Evolutionary conservation across 2,329 filamentous ascomycete genomes (phyloP).

Genomic region (Chrysosporium keratinophilum): DNA sequence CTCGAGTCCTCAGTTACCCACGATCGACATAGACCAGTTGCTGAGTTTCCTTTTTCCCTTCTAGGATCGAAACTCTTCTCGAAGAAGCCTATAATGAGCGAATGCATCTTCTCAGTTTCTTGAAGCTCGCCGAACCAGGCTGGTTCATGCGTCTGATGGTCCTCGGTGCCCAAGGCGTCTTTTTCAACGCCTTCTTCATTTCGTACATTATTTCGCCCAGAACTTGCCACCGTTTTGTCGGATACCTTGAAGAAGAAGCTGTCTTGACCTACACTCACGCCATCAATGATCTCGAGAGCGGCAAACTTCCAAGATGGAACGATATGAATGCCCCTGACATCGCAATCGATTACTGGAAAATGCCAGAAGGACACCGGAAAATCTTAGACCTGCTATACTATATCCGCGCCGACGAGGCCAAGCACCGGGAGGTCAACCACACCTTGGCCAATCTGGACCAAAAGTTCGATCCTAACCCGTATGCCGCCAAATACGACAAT

Average conservation of each 20-base stretch:
- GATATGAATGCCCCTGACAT: slow-evolving; percentile 74
- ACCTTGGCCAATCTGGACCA: slow-evolving; percentile 83
- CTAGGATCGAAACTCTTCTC: slow-evolving; percentile 77
- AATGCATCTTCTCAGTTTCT: slow-evolving; percentile 86
- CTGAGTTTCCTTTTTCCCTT: neutral
- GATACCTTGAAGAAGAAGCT: slow-evolving; percentile 94
- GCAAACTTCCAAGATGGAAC: slow-evolving; percentile 73
- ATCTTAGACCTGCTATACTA: slow-evolving; percentile 85
- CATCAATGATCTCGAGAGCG: slow-evolving; percentile 74
- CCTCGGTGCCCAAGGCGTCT: slow-evolving; percentile 84
- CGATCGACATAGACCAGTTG: neutral
- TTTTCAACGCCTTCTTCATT: slow-evolving; percentile 90
- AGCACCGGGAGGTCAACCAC: slow-evolving; percentile 91
- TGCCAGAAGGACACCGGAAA: slow-evolving; percentile 69
- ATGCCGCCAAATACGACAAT: slow-evolving; percentile 71
- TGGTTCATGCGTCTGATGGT: slow-evolving; percentile 90
- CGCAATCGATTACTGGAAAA: slow-evolving; percentile 84
- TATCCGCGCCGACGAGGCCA: slow-evolving; percentile 79
- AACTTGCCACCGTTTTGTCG: slow-evolving; percentile 89
- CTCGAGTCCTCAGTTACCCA: neutral
- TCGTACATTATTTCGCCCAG: slow-evolving; percentile 77
- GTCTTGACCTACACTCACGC: slow-evolving; percentile 90
- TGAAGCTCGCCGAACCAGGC: slow-evolving; percentile 79
- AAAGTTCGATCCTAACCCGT: slow-evolving; percentile 81
- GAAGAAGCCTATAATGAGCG: slow-evolving; percentile 88